These are phyloP conservation scores for Dysphania ambrosioides DNA, from an alignment of 148 eudicot genomes.

Conservation along the genomic window DNA sequence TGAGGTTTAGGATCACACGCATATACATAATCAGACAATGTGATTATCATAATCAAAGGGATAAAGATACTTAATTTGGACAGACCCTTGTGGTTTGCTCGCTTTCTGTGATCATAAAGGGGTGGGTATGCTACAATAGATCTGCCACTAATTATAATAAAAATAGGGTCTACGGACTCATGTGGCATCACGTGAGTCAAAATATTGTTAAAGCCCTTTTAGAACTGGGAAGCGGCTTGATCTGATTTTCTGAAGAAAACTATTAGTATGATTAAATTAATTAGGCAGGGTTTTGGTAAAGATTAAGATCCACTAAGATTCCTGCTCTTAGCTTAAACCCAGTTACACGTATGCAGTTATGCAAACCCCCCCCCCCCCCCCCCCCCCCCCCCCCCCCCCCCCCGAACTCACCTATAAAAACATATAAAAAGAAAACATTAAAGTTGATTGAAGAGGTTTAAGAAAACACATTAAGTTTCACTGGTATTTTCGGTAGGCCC, in stretches of 20 bases:
- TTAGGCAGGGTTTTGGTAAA: constrained; percentile 24
- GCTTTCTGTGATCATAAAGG: constrained; percentile 21
- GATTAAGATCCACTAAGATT: constrained; percentile 34
- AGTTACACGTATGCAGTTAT: constrained; percentile 28
- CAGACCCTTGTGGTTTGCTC: constrained; percentile 27
- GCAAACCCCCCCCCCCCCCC: no score
- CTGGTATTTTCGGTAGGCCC: constrained; percentile 24
- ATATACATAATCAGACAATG: constrained; percentile 13
- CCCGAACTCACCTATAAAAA: neutral
- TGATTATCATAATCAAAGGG: constrained; percentile 26
- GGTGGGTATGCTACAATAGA: constrained; percentile 22
- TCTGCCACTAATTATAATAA: constrained; percentile 27
- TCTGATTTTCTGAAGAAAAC: constrained; percentile 3
- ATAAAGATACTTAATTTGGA: constrained; percentile 36
- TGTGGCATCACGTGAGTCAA: constrained; percentile 48
- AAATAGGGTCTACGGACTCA: constrained; percentile 22
- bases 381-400: no score
- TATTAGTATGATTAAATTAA: neutral
- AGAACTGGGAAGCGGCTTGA: constrained; percentile 5
- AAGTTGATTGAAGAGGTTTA: constrained; percentile 1
- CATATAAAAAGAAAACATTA: constrained; percentile 3
- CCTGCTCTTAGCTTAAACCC: constrained; percentile 29
- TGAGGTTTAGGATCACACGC: constrained; percentile 18
- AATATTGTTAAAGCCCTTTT: constrained; percentile 21
- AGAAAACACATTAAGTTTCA: constrained; percentile 17